These are phyloP conservation scores for Deakozyma indianensis DNA, from an alignment of 805 yeast genomes.

Conservation along the genomic window DNA sequence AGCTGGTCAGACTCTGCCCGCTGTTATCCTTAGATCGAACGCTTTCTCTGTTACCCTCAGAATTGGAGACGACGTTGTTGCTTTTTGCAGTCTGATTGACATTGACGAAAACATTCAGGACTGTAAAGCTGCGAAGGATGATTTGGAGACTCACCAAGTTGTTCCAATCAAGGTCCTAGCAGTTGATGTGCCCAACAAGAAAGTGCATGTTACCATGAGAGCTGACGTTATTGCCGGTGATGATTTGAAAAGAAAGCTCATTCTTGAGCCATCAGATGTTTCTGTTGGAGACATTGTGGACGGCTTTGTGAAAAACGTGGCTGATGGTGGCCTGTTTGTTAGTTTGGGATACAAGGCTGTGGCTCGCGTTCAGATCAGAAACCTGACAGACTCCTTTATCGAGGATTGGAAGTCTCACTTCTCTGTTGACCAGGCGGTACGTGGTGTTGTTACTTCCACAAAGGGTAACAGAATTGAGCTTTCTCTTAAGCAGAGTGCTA, in stretches of 20 bases:
- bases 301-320: conserved; percentile 67
- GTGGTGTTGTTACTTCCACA: conserved; percentile 55
- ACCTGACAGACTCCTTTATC: conserved; percentile 66
- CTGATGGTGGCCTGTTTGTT: conserved; percentile 60
- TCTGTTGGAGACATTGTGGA: conserved; percentile 57
- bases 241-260: conserved; percentile 35
- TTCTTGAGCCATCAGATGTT: conserved; percentile 38
- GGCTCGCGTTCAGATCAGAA: conserved; percentile 70
- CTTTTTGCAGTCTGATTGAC: conserved; percentile 8
- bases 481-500: conserved; percentile 69
- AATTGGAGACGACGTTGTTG: conserved; percentile 29
- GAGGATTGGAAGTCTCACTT: conserved; percentile 80
- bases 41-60: conserved; percentile 8
- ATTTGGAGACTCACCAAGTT: conserved; percentile 10
- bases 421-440: conserved; percentile 55
- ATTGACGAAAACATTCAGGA: conserved; percentile 12
- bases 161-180: conserved; percentile 16
- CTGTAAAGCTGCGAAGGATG: neutral
- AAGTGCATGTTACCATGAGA: conserved; percentile 52
- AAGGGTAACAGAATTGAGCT: conserved; percentile 52
- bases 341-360: conserved; percentile 54
- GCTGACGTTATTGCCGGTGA: conserved; percentile 17
- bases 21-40: neutral
- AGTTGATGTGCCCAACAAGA: conserved; percentile 30
- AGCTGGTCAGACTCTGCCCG: neutral